phyloP scores from a whole-genome alignment of 257 asterid species.

The Apocynum venetum region DNA sequence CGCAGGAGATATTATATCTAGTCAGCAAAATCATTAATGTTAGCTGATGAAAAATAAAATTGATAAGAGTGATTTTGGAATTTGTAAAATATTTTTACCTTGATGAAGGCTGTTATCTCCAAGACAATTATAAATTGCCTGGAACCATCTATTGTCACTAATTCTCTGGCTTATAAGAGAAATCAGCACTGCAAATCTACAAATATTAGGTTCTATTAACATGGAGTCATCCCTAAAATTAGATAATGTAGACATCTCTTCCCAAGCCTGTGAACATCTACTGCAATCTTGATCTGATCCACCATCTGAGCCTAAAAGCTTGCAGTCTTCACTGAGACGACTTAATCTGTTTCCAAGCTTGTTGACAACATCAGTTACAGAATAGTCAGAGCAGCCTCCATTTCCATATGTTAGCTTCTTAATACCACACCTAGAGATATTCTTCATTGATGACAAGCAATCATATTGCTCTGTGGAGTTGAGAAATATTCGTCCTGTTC shows the following conservation, averaged over 20 bases:
- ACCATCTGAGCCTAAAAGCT: constrained; percentile 28
- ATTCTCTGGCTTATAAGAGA: constrained; percentile 44
- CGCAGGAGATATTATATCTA: not conserved
- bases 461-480: constrained; percentile 34
- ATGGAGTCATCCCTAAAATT: constrained; percentile 10
- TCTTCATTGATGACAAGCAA: constrained; percentile 29
- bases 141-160: constrained; percentile 44
- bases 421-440: constrained; percentile 43
- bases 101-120: constrained; percentile 30
- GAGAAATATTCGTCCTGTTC: constrained; percentile 43
- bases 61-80: not conserved
- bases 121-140: constrained; percentile 43
- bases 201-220: constrained; percentile 28
- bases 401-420: constrained; percentile 50
- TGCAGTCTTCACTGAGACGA: constrained; percentile 38
- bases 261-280: constrained; percentile 47
- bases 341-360: constrained; percentile 31
- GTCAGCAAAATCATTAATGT: not conserved
- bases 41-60: not conserved
- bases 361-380: constrained; percentile 33
- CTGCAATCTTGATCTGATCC: constrained; percentile 30
- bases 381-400: constrained; percentile 62
- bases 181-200: constrained; percentile 51
- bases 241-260: constrained; percentile 20
- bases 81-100: constrained; percentile 32